Percentiles rank a stretch among this genome's conserved stretches.
Conservation (phyloP, 331 rosid genomes). For the Acacia concinna region DNA sequence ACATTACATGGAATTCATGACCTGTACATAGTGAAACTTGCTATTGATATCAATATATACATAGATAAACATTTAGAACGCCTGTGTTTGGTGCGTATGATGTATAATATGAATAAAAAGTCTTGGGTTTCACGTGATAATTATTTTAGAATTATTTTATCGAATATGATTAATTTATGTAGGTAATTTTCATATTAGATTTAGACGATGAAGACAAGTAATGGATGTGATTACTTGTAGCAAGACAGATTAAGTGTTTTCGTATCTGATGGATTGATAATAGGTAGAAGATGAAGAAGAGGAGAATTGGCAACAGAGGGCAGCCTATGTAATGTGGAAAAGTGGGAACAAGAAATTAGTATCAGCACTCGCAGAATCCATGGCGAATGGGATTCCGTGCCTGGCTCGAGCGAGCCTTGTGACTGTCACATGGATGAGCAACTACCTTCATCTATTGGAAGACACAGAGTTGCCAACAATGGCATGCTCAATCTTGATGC, state of each 20-base stretch:
- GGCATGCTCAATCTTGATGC: conserved; percentile 56
- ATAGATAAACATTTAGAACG: background rate
- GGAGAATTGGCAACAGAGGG: conserved; percentile 66
- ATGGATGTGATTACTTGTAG: background rate
- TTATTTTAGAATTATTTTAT: no score
- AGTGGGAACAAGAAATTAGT: conserved; percentile 57
- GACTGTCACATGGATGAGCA: conserved; percentile 75
- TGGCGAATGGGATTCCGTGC: conserved; percentile 58
- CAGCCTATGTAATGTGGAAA: conserved; percentile 52
- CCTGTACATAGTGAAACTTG: background rate
- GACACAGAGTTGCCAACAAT: conserved; percentile 43
- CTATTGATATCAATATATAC: no score
- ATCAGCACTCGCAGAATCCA: conserved; percentile 60
- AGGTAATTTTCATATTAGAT: background rate
- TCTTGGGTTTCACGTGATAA: background rate
- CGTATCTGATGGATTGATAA: conserved; percentile 35
- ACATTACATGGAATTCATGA: background rate
- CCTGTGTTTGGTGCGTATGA: background rate
- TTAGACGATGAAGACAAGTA: background rate
- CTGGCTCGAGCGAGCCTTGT: conserved; percentile 71
- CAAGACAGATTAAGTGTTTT: background rate
- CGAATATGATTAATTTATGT: background rate
- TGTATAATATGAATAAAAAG: background rate
- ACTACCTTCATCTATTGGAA: conserved; percentile 44
- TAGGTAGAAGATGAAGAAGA: conserved; percentile 55